Base-by-base conservation (phyloP, 306 rosid species). In the Rosa persica region DNA sequence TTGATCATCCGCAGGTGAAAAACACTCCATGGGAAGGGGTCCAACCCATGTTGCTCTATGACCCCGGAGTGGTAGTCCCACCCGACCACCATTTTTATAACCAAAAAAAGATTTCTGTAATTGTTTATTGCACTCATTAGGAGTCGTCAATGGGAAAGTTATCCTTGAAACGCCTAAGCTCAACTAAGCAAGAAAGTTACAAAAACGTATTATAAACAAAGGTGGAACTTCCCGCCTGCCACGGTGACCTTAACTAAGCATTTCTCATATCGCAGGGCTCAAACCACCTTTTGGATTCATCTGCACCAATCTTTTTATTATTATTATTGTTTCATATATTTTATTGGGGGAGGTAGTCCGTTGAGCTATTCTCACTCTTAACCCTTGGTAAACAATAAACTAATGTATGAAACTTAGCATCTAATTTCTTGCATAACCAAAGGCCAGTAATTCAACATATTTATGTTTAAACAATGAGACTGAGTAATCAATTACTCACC, bases 211-310 rank as follows among this genome's bases (percentile, higher is more conserved):
- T n/a, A 47, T 60, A 66, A 58, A 74, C 57, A 38, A 78, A 17
- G 75, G 25, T 20, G 30, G 76, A 58, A 82, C 42, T 38, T 23
- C 68, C 55, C 57, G 66, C n/a, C 47, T 20, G 43, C 42, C 69
- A 75, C 74, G 36, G 36, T 30, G 30, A 36, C 47, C 16, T 17
- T 16, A 40, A 25, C 58, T 74, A 20, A 52, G 67, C 54, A 55
- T 9, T 67, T 23, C 72, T 69, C 66, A 70, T 49, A 27, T 60
- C 12, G 51, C 42, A 80, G 55, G 15, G n/a, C 36, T 27, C 12
- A 62, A 27, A 34, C 42, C 43, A 76, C 68, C 61, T 47, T 78
- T 72, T 55, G 48, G 58, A 51, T 67, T 51, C 25, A 55, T 67
- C 23, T 42, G 65, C 30, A 69, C 8, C 36, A 49, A 65, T 38